Conservation (phyloP, 768 basidiomycete genomes). For the Fomitopsis serialis region DNA sequence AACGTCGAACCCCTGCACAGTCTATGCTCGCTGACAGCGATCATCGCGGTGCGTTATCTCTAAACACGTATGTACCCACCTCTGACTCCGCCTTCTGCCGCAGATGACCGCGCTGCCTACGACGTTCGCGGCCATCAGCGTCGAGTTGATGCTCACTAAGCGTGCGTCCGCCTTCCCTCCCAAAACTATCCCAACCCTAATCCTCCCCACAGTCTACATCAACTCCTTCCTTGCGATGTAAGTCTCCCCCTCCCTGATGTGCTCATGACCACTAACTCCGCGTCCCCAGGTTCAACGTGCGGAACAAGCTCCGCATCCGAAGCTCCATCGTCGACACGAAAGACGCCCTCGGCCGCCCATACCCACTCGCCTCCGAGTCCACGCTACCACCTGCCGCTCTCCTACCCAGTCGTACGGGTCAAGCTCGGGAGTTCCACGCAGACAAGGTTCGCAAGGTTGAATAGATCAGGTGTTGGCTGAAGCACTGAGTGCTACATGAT, state of each 20-base stretch:
- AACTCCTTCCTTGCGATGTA: constrained; percentile 19
- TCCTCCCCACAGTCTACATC: constrained; percentile 11
- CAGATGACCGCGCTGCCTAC: constrained; percentile 15
- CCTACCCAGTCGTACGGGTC: no score
- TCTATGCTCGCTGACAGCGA: constrained; percentile 10
- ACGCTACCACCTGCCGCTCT: no score
- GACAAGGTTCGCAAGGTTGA: no score
- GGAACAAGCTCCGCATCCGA: constrained; percentile 1
- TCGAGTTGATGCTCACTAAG: constrained; percentile 16
- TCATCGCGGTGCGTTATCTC: constrained; percentile 7
- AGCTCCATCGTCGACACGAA: not conserved
- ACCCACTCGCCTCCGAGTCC: not conserved
- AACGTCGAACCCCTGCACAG: constrained; percentile 1
- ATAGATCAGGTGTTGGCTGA: no score
- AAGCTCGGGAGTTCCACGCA: no score
- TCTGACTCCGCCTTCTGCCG: not conserved
- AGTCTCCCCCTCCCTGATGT: not conserved
- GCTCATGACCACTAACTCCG: not conserved
- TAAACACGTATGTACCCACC: not conserved
- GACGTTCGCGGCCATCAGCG: constrained; percentile 11
- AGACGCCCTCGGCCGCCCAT: not conserved
- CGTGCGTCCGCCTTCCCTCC: constrained; percentile 3
- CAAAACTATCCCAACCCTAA: not conserved
- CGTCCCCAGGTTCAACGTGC: constrained; percentile 12
- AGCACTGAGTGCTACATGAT: no score